Conservation (phyloP, 2,329 filamentous ascomycete species). For the Xylariaceae sp. region DNA sequence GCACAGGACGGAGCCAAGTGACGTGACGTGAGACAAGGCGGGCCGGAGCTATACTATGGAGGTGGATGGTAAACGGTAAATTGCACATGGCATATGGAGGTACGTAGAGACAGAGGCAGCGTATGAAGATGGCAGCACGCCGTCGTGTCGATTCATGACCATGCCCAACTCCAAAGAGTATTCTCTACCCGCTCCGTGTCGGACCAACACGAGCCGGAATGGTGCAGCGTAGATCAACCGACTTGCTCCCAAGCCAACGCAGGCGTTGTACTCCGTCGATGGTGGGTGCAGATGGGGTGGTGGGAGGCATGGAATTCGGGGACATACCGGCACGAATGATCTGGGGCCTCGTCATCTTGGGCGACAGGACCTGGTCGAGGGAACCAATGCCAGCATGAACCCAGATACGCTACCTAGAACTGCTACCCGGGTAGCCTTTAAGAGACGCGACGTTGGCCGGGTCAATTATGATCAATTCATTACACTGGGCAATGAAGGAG, state of each 20-base stretch:
- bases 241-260: neutral
- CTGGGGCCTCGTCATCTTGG: conserved; percentile 54
- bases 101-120: conserved; percentile 6
- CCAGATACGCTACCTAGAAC: conserved; percentile 2
- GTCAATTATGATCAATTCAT: conserved; percentile 16
- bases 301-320: neutral
- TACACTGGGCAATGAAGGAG: conserved; percentile 4
- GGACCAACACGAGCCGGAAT: conserved; percentile 1
- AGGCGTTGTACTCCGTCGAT: too few species aligned
- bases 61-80: conserved; percentile 5
- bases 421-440: conserved; percentile 1
- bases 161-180: conserved; percentile 22
- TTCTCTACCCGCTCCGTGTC: conserved; percentile 16
- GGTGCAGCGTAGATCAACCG: conserved; percentile 14
- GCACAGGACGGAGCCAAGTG: conserved; percentile 13
- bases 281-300: neutral
- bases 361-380: conserved; percentile 23
- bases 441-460: conserved; percentile 11
- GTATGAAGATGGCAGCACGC: conserved; percentile 1
- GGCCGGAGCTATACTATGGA: conserved; percentile 10
- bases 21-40: neutral
- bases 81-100: neutral
- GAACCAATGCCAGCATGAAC: conserved; percentile 27
- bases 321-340: conserved; percentile 57
- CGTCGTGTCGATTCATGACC: neutral